These are phyloP conservation scores for Solanum gracilifrons DNA, from an alignment of 257 asterid species.

Conservation along the genomic window DNA sequence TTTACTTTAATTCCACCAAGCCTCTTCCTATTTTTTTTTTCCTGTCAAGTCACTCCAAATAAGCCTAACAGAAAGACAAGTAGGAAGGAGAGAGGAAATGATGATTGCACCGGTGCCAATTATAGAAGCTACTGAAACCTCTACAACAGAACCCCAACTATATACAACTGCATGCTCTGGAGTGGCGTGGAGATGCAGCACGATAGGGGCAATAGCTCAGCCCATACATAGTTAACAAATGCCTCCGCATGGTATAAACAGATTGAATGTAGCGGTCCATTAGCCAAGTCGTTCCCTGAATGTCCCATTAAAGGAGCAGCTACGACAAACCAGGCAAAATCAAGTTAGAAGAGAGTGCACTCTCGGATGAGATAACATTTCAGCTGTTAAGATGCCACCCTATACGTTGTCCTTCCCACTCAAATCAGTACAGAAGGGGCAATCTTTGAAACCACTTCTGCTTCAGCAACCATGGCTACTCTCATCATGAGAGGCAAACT, in stretches of 20 bases:
- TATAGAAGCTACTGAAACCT: background rate
- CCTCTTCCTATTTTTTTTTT: background rate
- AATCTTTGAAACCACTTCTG: background rate
- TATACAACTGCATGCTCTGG: background rate
- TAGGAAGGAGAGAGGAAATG: background rate
- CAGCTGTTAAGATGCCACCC: conserved; percentile 15
- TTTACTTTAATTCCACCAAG: background rate
- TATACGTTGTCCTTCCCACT: conserved; percentile 17
- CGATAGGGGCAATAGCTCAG: conserved; percentile 2
- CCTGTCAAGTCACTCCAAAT: background rate
- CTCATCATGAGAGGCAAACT: conserved; percentile 16
- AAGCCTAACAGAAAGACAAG: background rate
- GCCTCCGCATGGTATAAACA: conserved; percentile 8
- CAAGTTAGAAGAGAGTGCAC: conserved; percentile 21
- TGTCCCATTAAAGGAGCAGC: conserved; percentile 20
- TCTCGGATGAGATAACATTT: conserved; percentile 14
- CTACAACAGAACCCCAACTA: background rate
- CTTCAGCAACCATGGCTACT: conserved; percentile 8
- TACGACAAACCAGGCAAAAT: conserved; percentile 24
- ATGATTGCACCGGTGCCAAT: background rate
- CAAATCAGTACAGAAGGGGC: conserved; percentile 16
- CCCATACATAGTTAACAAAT: conserved; percentile 14
- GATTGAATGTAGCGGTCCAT: background rate
- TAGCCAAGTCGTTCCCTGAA: conserved; percentile 10
- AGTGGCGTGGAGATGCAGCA: background rate